Conservation (phyloP, 306 rosid species). For the Malus orientalis region DNA sequence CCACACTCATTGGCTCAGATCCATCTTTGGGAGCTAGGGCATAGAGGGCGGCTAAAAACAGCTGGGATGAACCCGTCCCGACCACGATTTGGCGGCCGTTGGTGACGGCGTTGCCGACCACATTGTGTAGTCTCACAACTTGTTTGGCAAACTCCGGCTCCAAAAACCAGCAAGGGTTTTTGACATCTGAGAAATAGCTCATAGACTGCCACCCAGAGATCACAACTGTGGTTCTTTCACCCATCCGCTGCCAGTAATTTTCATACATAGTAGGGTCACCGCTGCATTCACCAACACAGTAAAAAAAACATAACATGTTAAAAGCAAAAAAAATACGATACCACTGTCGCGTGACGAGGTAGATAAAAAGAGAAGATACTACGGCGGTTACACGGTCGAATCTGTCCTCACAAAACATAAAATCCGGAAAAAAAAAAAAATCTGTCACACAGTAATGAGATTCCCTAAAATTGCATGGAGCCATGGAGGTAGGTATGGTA, state of each 20-base stretch:
- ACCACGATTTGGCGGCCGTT: slow-evolving; percentile 66
- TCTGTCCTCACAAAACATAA: neutral
- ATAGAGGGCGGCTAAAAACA: slow-evolving; percentile 65
- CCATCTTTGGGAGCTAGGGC: slow-evolving; percentile 58
- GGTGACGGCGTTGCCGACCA: slow-evolving; percentile 73
- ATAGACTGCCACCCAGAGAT: slow-evolving; percentile 77
- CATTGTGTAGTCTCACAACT: slow-evolving; percentile 58
- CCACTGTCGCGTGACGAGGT: too few species aligned
- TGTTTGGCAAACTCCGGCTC: slow-evolving; percentile 61
- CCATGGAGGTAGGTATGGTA: slow-evolving; percentile 21
- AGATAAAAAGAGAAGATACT: too few species aligned
- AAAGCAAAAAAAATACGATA: too few species aligned
- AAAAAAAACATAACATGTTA: neutral
- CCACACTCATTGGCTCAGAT: slow-evolving; percentile 47
- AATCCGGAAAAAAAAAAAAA: neutral
- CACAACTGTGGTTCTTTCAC: slow-evolving; percentile 49
- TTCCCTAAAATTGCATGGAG: slow-evolving; percentile 24
- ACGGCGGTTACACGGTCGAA: neutral
- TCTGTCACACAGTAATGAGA: neutral
- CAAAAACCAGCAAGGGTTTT: slow-evolving; percentile 71
- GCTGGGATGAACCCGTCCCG: slow-evolving; percentile 96
- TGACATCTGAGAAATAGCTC: slow-evolving; percentile 64
- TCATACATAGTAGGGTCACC: slow-evolving; percentile 88
- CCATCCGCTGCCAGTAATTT: slow-evolving; percentile 55
- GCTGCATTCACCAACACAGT: slow-evolving; percentile 30